Evolutionary conservation across 2,329 filamentous ascomycete species (phyloP), one percentile per base, ranked within the genome.

Genomic region (Ceratocystis cacaofunesta): DNA sequence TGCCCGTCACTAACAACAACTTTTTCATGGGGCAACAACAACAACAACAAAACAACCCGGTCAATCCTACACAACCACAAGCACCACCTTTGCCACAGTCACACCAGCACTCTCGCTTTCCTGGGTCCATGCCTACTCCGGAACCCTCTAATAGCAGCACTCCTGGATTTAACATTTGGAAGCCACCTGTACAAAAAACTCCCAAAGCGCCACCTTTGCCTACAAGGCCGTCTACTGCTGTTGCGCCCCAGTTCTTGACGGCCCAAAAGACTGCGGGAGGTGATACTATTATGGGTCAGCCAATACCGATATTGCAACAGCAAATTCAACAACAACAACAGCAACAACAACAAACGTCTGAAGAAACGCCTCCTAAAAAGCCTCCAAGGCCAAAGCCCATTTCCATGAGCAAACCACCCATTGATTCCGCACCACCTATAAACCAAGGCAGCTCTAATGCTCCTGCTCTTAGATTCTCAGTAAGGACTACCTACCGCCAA

Each of bases 121-220:
- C 52, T 57, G 52, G 52, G n/a, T 57, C 52, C 4, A 57, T 57
- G 52, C 25, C 62, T 63, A 48, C 30, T 36, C 15, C 44, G 6
- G 32, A 30, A n/a, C 17, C 41, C 8, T 36, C 44, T 22, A 55
- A 28, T n/a, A n/a, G 19, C 12, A 46, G 62, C 28, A 65, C 63
- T 43, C 66, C 67, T 32, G 70, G 72, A 17, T 75, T 74, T 67
- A 74, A 72, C 63, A 68, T 68, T 3, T 68, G 67, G 67, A 75
- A 74, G 62, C 76, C 76, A 5, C 75, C 76, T 1, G 70, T 76
- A 8, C 75, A 76, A 32, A 73, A 75, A 41, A 75, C 73, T 43
- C 73, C 75, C 8, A 78, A 77, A 67, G 65, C 52, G 73, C 76
- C 10, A 70, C 73, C 36, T 70, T 76, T 64, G 17, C 55, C 32